Evolutionary conservation across 2,329 filamentous ascomycete genomes (phyloP).

Genomic region (Aotearoamyces nothofagi): DNA sequence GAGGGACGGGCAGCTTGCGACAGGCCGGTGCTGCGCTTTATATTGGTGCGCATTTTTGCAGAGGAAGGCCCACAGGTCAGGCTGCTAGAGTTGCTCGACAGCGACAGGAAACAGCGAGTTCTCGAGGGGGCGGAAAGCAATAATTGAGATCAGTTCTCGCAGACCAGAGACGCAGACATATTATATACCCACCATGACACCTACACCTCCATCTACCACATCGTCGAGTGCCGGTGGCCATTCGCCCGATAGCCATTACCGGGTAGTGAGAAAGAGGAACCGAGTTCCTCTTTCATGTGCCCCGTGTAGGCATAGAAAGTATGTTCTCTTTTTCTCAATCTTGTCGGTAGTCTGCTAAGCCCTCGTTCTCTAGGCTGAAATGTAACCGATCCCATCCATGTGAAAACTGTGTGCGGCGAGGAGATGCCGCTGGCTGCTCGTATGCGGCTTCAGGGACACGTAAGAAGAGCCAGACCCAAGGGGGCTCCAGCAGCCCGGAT

Average conservation of each 20-base stretch:
- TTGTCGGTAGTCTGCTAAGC: conserved; percentile 28
- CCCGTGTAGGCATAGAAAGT: conserved; percentile 87
- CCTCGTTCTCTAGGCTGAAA: conserved; percentile 50
- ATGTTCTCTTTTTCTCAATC: conserved; percentile 21
- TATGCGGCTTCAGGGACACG: conserved; percentile 60
- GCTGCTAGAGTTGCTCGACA: too few relatives aligned
- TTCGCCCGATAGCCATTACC: conserved; percentile 75
- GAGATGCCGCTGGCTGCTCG: conserved; percentile 65
- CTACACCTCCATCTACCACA: conserved; percentile 63
- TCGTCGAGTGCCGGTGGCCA: conserved; percentile 59
- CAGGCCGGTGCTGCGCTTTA: too few relatives aligned
- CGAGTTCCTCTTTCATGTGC: conserved; percentile 83
- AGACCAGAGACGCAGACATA: too few relatives aligned
- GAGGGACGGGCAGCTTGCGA: too few relatives aligned
- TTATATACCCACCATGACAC: conserved; percentile 52
- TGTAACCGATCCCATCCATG: conserved; percentile 86
- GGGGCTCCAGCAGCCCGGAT: conserved; percentile 51
- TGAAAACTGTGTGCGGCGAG: conserved; percentile 87
- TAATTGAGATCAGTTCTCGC: too few relatives aligned
- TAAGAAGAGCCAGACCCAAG: conserved; percentile 57
- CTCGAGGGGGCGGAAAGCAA: too few relatives aligned
- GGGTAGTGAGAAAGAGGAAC: conserved; percentile 84
- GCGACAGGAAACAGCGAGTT: too few relatives aligned
- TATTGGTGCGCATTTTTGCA: too few relatives aligned
- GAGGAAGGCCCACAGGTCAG: too few relatives aligned